Evolutionary conservation across 2,329 filamentous ascomycete genomes (phyloP).

Genomic region (Colletotrichum tanaceti): DNA sequence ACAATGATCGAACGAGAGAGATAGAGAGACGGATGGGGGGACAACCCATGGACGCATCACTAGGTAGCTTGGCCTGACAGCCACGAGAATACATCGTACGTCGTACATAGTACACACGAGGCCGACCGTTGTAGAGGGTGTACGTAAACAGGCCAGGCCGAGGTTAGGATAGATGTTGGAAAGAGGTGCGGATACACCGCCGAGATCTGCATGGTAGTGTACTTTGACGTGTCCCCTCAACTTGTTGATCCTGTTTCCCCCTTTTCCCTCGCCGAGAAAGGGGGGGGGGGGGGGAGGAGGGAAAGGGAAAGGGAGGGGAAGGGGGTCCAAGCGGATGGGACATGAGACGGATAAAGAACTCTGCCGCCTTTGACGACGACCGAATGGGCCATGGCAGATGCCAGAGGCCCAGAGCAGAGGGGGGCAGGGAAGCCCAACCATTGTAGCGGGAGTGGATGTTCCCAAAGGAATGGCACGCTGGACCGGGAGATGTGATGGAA

Average conservation of each 20-base stretch:
- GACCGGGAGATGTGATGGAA: constrained; percentile 24
- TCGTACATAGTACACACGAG: no score
- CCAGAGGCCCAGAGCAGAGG: constrained; percentile 2
- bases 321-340: not conserved
- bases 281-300: no score
- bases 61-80: constrained; percentile 3
- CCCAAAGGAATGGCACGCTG: constrained; percentile 40
- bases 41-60: no score
- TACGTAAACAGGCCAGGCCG: constrained; percentile 14
- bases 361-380: not conserved
- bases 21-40: no score
- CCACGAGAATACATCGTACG: no score
- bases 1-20: no score
- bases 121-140: constrained; percentile 2
- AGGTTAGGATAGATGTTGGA: not conserved
- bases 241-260: no score
- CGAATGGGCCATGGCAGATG: not conserved
- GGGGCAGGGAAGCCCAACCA: constrained; percentile 9
- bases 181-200: not conserved
- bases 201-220: not conserved
- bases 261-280: no score
- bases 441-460: constrained; percentile 22
- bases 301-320: no score
- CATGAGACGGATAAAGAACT: constrained; percentile 19
- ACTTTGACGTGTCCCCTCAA: no score